Percentiles rank a stretch among this genome's conserved stretches.
phyloP scores from a whole-genome alignment of 768 basidiomycete species.

The Xerocomus spinulosus region DNA sequence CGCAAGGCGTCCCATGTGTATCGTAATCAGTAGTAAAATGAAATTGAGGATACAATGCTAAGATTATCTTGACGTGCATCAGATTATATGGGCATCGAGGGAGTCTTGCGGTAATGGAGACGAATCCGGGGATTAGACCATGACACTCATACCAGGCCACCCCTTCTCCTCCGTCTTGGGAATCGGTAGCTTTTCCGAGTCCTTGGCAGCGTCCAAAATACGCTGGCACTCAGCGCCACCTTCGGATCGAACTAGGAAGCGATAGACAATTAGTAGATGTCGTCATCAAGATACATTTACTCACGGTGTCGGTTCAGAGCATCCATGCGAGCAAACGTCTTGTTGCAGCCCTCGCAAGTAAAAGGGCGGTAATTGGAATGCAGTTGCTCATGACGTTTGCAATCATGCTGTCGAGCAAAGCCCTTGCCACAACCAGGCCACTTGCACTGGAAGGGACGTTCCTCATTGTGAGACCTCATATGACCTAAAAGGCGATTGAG shows the following conservation, averaged over 20 bases:
- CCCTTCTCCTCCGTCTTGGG: constrained; percentile 32
- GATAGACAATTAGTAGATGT: background rate
- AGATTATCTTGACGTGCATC: constrained; percentile 17
- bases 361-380: constrained; percentile 92
- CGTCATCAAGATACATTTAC: constrained; percentile 30
- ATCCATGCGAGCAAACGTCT: constrained; percentile 93
- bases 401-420: constrained; percentile 92
- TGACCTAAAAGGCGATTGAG: constrained; percentile 53
- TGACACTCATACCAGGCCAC: constrained; percentile 31
- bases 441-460: constrained; percentile 91
- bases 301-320: constrained; percentile 89
- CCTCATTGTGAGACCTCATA: constrained; percentile 89
- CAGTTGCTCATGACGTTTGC: constrained; percentile 92
- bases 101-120: constrained; percentile 13
- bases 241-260: constrained; percentile 62
- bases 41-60: constrained; percentile 14
- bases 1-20: constrained; percentile 29
- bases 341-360: constrained; percentile 87
- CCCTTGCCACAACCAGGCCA: constrained; percentile 95
- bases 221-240: constrained; percentile 73
- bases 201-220: constrained; percentile 33
- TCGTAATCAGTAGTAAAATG: constrained; percentile 17
- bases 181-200: constrained; percentile 19
- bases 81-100: constrained; percentile 24
- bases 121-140: constrained; percentile 23